Conservation (phyloP, 1,139 yeast species). For the Hansenula lynferdii region DNA sequence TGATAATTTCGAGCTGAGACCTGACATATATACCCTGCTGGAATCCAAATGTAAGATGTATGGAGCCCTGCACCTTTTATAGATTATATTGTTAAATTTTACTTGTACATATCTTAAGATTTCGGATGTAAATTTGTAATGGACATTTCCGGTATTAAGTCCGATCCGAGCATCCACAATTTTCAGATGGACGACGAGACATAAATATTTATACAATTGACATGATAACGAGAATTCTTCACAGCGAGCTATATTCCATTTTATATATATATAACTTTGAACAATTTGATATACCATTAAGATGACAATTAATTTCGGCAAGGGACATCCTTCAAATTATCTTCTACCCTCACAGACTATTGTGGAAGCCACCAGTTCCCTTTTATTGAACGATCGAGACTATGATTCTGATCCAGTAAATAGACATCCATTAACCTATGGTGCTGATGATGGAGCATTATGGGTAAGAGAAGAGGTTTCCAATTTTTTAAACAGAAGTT, state of each 20-base stretch:
- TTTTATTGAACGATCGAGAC: slow-evolving; percentile 44
- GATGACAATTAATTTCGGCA: slow-evolving; percentile 31
- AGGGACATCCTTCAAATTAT: slow-evolving; percentile 69
- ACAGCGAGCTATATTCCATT: no score
- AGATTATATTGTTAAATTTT: no score
- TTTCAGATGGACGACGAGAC: no score
- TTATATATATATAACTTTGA: no score
- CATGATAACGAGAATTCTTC: no score
- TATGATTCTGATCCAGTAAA: slow-evolving; percentile 54
- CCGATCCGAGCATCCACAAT: no score
- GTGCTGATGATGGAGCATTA: slow-evolving; percentile 75
- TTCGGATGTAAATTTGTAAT: no score
- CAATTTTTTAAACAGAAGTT: slow-evolving; percentile 46
- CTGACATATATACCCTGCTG: background rate
- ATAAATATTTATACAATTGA: no score
- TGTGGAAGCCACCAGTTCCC: slow-evolving; percentile 48
- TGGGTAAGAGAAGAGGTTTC: slow-evolving; percentile 55
- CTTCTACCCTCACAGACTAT: slow-evolving; percentile 58
- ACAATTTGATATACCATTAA: no score
- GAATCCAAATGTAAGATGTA: background rate
- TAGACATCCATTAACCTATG: slow-evolving; percentile 78
- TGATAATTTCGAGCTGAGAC: background rate
- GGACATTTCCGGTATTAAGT: no score
- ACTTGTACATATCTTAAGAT: no score
- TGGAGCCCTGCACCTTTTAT: background rate